Evolutionary conservation across 768 basidiomycete genomes (phyloP), one percentile per base, ranked within the genome.

Genomic region (Russula vinacea): DNA sequence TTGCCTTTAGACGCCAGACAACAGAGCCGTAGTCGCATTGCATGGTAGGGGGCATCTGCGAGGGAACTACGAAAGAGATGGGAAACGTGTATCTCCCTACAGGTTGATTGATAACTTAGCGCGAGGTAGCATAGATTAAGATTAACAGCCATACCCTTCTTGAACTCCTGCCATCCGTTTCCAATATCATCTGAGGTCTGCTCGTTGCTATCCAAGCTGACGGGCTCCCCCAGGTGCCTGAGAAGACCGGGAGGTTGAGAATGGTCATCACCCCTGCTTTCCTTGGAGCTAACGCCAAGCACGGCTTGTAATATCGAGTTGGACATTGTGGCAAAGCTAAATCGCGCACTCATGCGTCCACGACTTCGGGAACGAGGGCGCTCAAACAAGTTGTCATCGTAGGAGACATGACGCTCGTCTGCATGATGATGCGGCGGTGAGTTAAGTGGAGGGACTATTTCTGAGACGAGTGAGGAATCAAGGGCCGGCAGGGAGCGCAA

Each of bases 1-100:
- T 81, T 2, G 93, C 95, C 72, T 86, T 90, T 32, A 98, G 80
- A 49, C 79, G 78, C 86, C 97, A 99, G 1, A 74, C 73, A 17
- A 97, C 85, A 2, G 84, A 81, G 8, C 94, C 96, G 68, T 84
- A 88, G 44, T 87, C 83, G 67, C 87, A 87, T 55, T 79, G 78
- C 65, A 95, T 78, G 0, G 87, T 86, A 2, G 96, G 93, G 3
- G 94, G 93, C 3, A 88, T 80, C 63, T 84, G 81, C 5, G 84
- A 79, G 0, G 96, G 92, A 62, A 99, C 86, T 11, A 86, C 79
- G 73, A 98, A 94, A 14, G 90, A 90, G 69, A 99, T 90, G 2
- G 96, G 96, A 75, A 94, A 98, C n/a, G 89, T 92, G 74, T 98
- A 96, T 13, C 85, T 90, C n/a, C 94, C 94, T 91, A 69, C 40